These are phyloP conservation scores for Taphrina betulina DNA, from an alignment of 1,139 yeast genomes.

Conservation along the genomic window DNA sequence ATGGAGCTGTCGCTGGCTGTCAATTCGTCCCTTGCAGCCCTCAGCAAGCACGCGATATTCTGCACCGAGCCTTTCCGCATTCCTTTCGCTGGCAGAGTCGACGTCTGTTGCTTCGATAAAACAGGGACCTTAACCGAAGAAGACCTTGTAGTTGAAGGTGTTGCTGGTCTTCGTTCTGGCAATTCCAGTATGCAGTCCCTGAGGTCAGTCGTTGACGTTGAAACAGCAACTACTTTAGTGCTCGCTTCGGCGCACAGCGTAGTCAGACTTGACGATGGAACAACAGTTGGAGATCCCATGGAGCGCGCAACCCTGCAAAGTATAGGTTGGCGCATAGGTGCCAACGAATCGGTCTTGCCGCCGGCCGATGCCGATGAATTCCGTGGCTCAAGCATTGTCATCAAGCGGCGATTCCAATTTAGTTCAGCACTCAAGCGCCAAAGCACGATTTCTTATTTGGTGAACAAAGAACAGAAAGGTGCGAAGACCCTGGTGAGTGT, in stretches of 20 bases:
- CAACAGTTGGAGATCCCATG: slow-evolving; percentile 97
- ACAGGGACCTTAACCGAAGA: slow-evolving; percentile 98
- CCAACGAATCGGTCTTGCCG: slow-evolving; percentile 54
- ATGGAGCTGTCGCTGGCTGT: slow-evolving; percentile 99
- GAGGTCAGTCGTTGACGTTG: slow-evolving; percentile 59
- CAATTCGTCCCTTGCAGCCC: slow-evolving; percentile 81
- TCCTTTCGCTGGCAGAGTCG: slow-evolving; percentile 96
- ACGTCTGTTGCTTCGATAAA: slow-evolving; percentile 96
- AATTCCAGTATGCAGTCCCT: slow-evolving; percentile 47
- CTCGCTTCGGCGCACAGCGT: slow-evolving; percentile 96
- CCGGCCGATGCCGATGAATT: slow-evolving; percentile 39
- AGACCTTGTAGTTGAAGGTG: slow-evolving; percentile 92
- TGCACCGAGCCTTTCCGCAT: slow-evolving; percentile 99
- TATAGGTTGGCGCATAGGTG: slow-evolving; percentile 79
- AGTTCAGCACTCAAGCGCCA: slow-evolving; percentile 95
- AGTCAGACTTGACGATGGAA: slow-evolving; percentile 91
- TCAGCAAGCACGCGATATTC: slow-evolving; percentile 82
- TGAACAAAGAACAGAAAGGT: slow-evolving; percentile 45
- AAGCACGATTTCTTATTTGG: slow-evolving; percentile 73
- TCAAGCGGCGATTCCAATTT: slow-evolving; percentile 92
- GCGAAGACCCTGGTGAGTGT: slow-evolving; percentile 71
- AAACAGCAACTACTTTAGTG: slow-evolving; percentile 66
- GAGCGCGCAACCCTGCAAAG: slow-evolving; percentile 93
- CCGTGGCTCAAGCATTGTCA: slow-evolving; percentile 52
- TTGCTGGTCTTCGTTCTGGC: slow-evolving; percentile 70